Conservation (phyloP, 768 basidiomycete species). For the Pleurotus cornucopiae region DNA sequence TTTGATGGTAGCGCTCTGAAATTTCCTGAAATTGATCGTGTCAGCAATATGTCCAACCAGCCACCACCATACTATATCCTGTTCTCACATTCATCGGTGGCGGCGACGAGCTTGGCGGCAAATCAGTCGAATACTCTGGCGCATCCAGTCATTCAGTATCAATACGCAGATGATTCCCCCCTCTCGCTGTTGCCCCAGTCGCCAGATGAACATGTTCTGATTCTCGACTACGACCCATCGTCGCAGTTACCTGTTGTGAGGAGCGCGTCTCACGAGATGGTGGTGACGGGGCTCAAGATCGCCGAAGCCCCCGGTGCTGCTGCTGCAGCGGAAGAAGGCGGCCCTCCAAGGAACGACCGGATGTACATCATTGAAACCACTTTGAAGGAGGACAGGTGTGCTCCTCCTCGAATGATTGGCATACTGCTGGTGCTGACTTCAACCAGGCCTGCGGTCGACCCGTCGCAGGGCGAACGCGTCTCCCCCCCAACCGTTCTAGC, state of each 20-base stretch:
- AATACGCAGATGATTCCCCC: constrained; percentile 77
- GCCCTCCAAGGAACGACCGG: constrained; percentile 46
- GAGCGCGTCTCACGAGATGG: constrained; percentile 41
- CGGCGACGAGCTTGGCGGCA: constrained; percentile 22
- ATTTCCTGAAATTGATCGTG: background rate
- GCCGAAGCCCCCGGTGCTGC: constrained; percentile 73
- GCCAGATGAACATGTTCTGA: constrained; percentile 65
- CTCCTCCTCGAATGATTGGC: background rate
- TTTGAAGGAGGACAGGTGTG: constrained; percentile 32
- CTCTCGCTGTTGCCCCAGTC: constrained; percentile 56
- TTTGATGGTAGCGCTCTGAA: background rate
- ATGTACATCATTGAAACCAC: constrained; percentile 79
- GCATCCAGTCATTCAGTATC: constrained; percentile 77
- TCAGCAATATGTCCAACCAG: background rate
- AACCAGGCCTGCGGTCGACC: constrained; percentile 10
- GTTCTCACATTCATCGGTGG: constrained; percentile 51
- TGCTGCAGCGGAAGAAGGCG: constrained; percentile 42
- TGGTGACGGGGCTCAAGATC: constrained; percentile 57
- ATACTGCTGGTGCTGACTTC: background rate
- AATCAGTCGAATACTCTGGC: constrained; percentile 43
- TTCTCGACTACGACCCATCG: constrained; percentile 65
- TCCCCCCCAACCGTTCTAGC: constrained; percentile 49
- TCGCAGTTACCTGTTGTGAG: constrained; percentile 40
- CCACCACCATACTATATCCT: constrained; percentile 65
- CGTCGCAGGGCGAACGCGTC: constrained; percentile 32